Conservation (phyloP, 2,329 filamentous ascomycete species). For the Raffaelea ambrosiae region DNA sequence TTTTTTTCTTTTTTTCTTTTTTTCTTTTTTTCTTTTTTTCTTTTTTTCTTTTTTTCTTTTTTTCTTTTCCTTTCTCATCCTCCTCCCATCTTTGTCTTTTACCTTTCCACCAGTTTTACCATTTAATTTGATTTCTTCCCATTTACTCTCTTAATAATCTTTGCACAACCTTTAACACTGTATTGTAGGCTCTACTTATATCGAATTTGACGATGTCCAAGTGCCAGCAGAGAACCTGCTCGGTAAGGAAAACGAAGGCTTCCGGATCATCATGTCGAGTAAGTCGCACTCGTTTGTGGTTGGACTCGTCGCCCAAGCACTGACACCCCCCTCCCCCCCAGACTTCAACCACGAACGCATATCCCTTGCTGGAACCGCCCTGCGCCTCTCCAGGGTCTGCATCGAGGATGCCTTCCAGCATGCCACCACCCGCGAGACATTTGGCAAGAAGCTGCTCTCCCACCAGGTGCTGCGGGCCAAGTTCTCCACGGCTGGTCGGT, state of each 20-base stretch:
- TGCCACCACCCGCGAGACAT: slow-evolving; percentile 76
- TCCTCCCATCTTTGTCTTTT: too few species aligned
- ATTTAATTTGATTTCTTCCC: too few species aligned
- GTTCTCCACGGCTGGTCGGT: slow-evolving; percentile 44
- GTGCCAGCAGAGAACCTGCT: slow-evolving; percentile 71
- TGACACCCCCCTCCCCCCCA: neutral
- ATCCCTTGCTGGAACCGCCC: slow-evolving; percentile 59
- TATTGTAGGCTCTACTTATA: slow-evolving; percentile 61
- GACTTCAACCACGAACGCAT: slow-evolving; percentile 81
- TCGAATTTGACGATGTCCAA: slow-evolving; percentile 79
- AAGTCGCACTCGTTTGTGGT: neutral
- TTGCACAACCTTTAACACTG: too few species aligned
- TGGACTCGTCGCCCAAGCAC: neutral
- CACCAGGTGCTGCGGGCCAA: slow-evolving; percentile 77
- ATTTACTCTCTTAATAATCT: too few species aligned
- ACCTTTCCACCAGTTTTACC: too few species aligned
- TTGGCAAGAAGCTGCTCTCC: slow-evolving; percentile 70
- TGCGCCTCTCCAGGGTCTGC: slow-evolving; percentile 57
- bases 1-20: too few species aligned
- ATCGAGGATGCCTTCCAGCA: slow-evolving; percentile 81
- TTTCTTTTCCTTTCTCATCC: too few species aligned
- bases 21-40: too few species aligned
- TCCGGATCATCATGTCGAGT: slow-evolving; percentile 67
- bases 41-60: too few species aligned
- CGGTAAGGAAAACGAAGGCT: slow-evolving; percentile 75